Evolutionary conservation across 495 filamentous ascomycete species (phyloP).

Genomic region (Darksidea phi): DNA sequence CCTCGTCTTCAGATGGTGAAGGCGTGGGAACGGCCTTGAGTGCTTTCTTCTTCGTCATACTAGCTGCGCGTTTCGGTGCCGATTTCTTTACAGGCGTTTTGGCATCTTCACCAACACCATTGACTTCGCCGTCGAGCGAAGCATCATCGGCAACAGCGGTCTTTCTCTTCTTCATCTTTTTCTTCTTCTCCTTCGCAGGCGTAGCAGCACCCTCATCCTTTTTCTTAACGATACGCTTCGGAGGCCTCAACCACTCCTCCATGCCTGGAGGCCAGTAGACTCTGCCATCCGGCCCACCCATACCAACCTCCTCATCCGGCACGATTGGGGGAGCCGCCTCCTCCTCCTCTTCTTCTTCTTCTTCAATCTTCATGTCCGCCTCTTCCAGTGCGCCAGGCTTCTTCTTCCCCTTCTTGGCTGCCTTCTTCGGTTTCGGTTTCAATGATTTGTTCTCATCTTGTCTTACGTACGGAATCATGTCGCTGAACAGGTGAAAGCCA

Average conservation of each 20-base stretch:
- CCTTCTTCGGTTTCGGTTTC: slow-evolving; percentile 50
- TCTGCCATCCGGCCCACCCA: slow-evolving; percentile 82
- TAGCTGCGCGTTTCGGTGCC: slow-evolving; percentile 28
- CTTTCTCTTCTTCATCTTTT: slow-evolving; percentile 36
- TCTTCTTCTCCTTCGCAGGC: slow-evolving; percentile 35
- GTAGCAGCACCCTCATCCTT: slow-evolving; percentile 47
- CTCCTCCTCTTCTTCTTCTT: slow-evolving; percentile 38
- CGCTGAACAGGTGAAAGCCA: slow-evolving; percentile 69
- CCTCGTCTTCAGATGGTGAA: slow-evolving; percentile 32
- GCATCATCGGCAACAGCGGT: slow-evolving; percentile 5
- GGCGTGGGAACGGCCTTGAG: slow-evolving; percentile 38
- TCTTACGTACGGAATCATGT: slow-evolving; percentile 74
- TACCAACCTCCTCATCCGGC: slow-evolving; percentile 69
- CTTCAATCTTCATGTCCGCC: slow-evolving; percentile 49
- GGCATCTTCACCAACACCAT: slow-evolving; percentile 2
- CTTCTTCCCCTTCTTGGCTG: slow-evolving; percentile 47
- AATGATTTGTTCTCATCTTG: slow-evolving; percentile 72
- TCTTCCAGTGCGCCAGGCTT: slow-evolving; percentile 47
- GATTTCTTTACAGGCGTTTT: slow-evolving; percentile 16
- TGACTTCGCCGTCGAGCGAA: slow-evolving; percentile 15
- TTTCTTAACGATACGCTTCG: slow-evolving; percentile 66
- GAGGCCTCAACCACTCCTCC: slow-evolving; percentile 86
- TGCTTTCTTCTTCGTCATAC: slow-evolving; percentile 36
- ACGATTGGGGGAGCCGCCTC: slow-evolving; percentile 45
- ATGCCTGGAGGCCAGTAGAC: slow-evolving; percentile 91